A percentile compares a stretch with the other conserved stretches of the same genome.
Conservation (phyloP, 2,329 filamentous ascomycete species). For the Arthrobotrys sinensis region DNA sequence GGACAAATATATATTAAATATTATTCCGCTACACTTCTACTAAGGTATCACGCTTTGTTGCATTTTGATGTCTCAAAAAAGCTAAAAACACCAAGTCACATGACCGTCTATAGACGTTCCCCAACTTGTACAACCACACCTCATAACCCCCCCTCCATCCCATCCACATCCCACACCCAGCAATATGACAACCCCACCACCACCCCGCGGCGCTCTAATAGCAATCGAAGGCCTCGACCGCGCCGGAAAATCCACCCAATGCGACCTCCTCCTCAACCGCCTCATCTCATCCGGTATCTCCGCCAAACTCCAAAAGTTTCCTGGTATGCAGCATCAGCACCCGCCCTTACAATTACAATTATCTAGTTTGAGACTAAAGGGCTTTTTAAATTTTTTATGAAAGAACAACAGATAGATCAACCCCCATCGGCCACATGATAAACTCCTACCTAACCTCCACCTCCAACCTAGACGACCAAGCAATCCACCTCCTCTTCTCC, state of each 20-base stretch:
- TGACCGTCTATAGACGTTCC: slow-evolving; percentile 13
- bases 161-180: slow-evolving; percentile 4
- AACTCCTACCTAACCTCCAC: slow-evolving; percentile 83
- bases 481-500: slow-evolving; percentile 89
- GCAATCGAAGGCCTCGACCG: slow-evolving; percentile 91
- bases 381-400: slow-evolving; percentile 8
- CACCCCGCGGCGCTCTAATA: slow-evolving; percentile 79
- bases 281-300: slow-evolving; percentile 71
- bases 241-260: slow-evolving; percentile 94
- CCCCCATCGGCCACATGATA: slow-evolving; percentile 89
- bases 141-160: slow-evolving; percentile 12
- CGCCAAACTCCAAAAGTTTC: slow-evolving; percentile 77
- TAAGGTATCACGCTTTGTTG: not conserved
- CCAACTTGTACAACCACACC: not conserved
- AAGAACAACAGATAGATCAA: slow-evolving; percentile 77
- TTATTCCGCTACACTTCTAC: too few relatives aligned
- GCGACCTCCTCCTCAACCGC: slow-evolving; percentile 75
- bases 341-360: not conserved
- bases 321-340: too few relatives aligned
- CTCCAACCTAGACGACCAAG: slow-evolving; percentile 84
- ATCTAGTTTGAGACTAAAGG: too few relatives aligned
- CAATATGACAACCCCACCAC: slow-evolving; percentile 66
- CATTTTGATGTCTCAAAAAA: slow-evolving; percentile 4
- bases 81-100: slow-evolving; percentile 20
- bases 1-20: too few relatives aligned